phyloP scores from a whole-genome alignment of 257 asterid species.

The Forsythia viridissima region DNA sequence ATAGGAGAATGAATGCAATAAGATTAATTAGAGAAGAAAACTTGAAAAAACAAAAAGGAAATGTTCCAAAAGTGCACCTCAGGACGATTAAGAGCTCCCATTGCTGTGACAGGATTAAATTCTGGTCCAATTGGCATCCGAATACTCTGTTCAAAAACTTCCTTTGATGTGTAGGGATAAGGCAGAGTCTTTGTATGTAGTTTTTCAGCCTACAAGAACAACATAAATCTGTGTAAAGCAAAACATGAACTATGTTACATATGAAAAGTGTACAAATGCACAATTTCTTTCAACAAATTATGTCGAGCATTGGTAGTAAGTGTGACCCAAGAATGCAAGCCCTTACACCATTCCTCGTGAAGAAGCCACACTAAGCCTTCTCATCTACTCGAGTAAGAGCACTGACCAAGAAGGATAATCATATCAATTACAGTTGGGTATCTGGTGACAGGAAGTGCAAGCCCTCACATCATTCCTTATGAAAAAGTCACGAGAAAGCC shows the following conservation, averaged over 20 bases:
- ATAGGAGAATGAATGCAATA: background rate
- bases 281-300: background rate
- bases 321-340: background rate
- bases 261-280: background rate
- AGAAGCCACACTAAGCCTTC: background rate
- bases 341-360: background rate
- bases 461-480: too few species aligned
- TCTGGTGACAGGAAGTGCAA: too few species aligned
- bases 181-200: slow-evolving; percentile 83
- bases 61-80: slow-evolving; percentile 47
- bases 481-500: too few species aligned
- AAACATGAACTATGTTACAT: background rate
- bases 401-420: too few species aligned
- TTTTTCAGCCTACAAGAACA: slow-evolving; percentile 69
- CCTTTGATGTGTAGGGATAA: slow-evolving; percentile 78
- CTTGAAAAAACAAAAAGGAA: background rate
- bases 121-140: slow-evolving; percentile 98
- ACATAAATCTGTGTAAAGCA: background rate
- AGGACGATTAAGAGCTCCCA: slow-evolving; percentile 89
- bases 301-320: background rate
- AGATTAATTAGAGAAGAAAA: background rate
- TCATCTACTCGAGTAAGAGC: background rate
- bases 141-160: slow-evolving; percentile 77
- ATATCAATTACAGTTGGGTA: too few species aligned
- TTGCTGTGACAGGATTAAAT: slow-evolving; percentile 67